Base-by-base conservation (phyloP, 495 filamentous ascomycete species). In the Aspergillus asperescens region DNA sequence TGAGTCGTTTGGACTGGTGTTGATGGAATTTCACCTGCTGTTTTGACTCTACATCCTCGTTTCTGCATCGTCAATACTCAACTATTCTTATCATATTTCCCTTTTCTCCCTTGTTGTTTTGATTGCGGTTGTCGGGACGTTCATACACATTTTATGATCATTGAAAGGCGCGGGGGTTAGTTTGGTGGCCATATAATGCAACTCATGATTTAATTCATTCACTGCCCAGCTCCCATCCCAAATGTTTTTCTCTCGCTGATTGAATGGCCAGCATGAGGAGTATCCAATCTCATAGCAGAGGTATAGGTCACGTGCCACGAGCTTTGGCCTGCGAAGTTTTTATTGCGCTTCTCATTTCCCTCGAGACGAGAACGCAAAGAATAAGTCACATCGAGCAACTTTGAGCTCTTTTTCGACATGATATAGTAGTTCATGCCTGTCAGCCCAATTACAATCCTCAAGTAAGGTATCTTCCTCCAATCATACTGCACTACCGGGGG, bases 1-100 rank as follows among this genome's bases (percentile, higher is more conserved):
- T 50, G 44, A 49, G 39, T 55, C 55, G 34, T 59, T n/a, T 60
- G 54, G 51, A 42, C 49, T 55, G 60, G 52, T 59, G 52, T 57
- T 50, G 32, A 54, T 52, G 46, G 56, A 51, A 48, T 45, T 54
- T 56, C 29, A 34, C 49, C 38, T 29, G 34, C 29, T 63, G 61
- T 42, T 65, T 19, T 10, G 19, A 35, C 44, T 42, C 37, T 47
- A 47, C 29, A 47, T 5, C 48, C 47, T 35, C 13, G 15, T 54
- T 35, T 32, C 13, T 38, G 8, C 20, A 37, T 44, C 18, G 9
- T 46, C 23, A 28, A 13, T 47, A 23, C 22, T 40, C 40, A 13
- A 28, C n/a, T 24, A 28, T 34, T 49, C n/a, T 35, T 48, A 49
- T 40, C 44, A 34, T 38, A 16, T 49, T 53, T 34, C 34, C 35